phyloP scores from a whole-genome alignment of 2,329 filamentous ascomycete genomes.

The Venturia oleaginea region DNA sequence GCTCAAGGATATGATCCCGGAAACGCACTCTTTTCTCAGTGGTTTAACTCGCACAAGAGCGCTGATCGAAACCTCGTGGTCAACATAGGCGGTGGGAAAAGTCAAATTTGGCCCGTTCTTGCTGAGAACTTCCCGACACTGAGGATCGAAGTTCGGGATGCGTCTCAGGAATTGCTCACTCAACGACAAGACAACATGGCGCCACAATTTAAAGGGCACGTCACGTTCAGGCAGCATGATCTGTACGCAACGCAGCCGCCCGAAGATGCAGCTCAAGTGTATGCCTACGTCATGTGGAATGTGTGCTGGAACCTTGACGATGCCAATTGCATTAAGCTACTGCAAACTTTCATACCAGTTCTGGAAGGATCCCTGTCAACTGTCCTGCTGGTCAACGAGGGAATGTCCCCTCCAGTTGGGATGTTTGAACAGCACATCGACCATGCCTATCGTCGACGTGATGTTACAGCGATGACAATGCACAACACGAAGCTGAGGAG shows the following conservation, averaged over 20 bases:
- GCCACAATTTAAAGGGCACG: neutral
- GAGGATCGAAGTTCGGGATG: too few relatives aligned
- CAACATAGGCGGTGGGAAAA: neutral
- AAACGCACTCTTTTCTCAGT: constrained; percentile 14
- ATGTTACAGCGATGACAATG: constrained; percentile 19
- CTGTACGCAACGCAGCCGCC: neutral
- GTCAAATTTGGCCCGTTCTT: neutral
- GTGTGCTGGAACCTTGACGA: constrained; percentile 18
- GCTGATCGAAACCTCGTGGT: neutral
- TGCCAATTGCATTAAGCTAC: constrained; percentile 14
- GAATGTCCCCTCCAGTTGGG: constrained; percentile 14
- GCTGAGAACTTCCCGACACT: constrained; percentile 11
- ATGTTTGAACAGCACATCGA: constrained; percentile 16
- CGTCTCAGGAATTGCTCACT: too few relatives aligned
- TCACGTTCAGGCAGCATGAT: neutral
- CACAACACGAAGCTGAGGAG: constrained; percentile 19
- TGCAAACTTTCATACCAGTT: constrained; percentile 14
- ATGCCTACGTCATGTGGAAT: constrained; percentile 15
- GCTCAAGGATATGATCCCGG: constrained; percentile 17
- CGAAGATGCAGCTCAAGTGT: neutral
- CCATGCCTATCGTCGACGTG: constrained; percentile 17
- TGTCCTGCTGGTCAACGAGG: neutral
- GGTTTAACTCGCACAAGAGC: constrained; percentile 9
- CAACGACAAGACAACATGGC: neutral
- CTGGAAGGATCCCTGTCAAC: constrained; percentile 6